Evolutionary conservation across 345 rosid genomes (phyloP).

Genomic region (Linum trigynum): DNA sequence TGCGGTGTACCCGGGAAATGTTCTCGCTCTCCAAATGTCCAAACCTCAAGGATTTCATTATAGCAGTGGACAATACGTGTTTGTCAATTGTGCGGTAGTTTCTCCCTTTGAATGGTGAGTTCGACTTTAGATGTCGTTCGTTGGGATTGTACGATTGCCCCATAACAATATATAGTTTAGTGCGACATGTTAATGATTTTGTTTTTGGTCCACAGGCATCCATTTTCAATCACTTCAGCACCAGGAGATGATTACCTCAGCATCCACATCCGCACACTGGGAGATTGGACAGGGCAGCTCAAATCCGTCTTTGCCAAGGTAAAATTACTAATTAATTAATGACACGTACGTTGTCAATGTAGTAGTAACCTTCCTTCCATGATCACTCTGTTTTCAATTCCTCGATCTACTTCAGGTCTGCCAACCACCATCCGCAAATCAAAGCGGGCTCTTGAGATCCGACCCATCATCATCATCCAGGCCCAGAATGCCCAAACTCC

Average conservation of each 20-base stretch:
- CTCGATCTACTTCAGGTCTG: conserved; percentile 38
- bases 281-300: conserved; percentile 77
- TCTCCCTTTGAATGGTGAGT: conserved; percentile 73
- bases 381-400: neutral
- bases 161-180: too few species aligned
- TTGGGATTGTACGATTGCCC: too few species aligned
- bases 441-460: conserved; percentile 52
- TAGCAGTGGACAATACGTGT: conserved; percentile 80
- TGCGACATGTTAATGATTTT: too few species aligned
- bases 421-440: conserved; percentile 44
- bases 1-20: conserved; percentile 79
- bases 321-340: neutral
- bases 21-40: conserved; percentile 57
- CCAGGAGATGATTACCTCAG: conserved; percentile 20
- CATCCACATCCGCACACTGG: conserved; percentile 28
- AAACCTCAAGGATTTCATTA: conserved; percentile 73
- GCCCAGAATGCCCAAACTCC: conserved; percentile 53
- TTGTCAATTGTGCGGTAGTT: conserved; percentile 61
- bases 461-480: conserved; percentile 17
- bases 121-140: neutral
- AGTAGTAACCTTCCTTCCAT: neutral
- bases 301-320: conserved; percentile 53
- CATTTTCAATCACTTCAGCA: conserved; percentile 21
- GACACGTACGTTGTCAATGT: too few species aligned
- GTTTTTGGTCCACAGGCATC: conserved; percentile 14